Evolutionary conservation across 441 rosid species (phyloP), one percentile per base, ranked within the genome.

Genomic region (Erysimum pusillum): DNA sequence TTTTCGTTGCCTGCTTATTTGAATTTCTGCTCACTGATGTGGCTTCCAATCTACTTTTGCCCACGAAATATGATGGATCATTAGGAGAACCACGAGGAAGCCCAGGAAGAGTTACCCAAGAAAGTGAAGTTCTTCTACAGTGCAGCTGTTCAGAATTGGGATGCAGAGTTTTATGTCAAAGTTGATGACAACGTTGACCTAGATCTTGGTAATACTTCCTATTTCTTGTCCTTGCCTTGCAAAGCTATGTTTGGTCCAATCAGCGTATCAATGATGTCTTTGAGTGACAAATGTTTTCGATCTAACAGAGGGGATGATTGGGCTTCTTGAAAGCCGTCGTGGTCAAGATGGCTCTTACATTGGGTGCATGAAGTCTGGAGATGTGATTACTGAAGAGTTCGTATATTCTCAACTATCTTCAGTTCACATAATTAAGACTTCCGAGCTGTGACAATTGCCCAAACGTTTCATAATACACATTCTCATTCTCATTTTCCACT

Each of bases 291-390:
- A 31, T 76, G 54, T 42, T 79, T 85, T 78, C 70, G 31, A 41
- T 70, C 18, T 82, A 42, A 60, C 88, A 96, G 98, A 93, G 85
- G 94, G 88, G 17, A 78, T 96, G 76, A 85, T 96, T 49, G 89
- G 84, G 73, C 85, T 93, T 74, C 92, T 93, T 63, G 85, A 88
- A 75, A 86, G 28, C 31, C 96, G 89, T 0, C 96, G 87, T 75
- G 89, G 82, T 75, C 94, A 91, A 80, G 90, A 87, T 80, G 81
- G 87, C 76, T 88, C 94, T 74, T 96, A 96, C 75, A 83, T 93
- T 56, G 99, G 98, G 75, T 93, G 99, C 85, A 96, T 91, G 99
- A 96, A 96, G 88, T 93, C 99, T 34, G 97, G 99, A 73, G 96
- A 87, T 44, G 98, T 96, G 73, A 81, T 93, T 62, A 35, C 87